A percentile compares a stretch with the other conserved stretches of the same genome.
These are phyloP conservation scores for Fraxinus sp. DNA, from an alignment of 305 asterid species.

Conservation along the genomic window DNA sequence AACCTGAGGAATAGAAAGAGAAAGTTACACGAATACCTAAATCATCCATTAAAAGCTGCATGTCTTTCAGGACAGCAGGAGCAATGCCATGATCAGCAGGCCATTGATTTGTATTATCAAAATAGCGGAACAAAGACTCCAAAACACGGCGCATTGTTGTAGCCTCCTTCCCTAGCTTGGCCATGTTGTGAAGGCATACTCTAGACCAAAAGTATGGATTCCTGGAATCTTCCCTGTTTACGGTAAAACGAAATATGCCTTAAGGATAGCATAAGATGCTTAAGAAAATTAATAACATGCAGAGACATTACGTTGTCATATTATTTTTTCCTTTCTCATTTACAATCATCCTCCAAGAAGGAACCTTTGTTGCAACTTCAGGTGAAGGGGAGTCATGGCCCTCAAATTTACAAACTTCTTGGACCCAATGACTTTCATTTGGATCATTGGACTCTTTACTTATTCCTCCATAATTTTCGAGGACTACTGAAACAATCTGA, in stretches of 20 bases:
- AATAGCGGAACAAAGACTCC: slow-evolving; percentile 86
- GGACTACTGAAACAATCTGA: slow-evolving; percentile 91
- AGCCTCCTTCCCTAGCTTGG: slow-evolving; percentile 94
- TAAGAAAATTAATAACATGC: slow-evolving; percentile 23
- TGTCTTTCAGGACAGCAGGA: slow-evolving; percentile 83
- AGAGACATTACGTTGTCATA: slow-evolving; percentile 59
- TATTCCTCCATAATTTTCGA: slow-evolving; percentile 75
- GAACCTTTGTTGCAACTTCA: slow-evolving; percentile 50
- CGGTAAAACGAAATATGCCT: slow-evolving; percentile 26
- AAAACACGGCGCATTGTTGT: slow-evolving; percentile 96
- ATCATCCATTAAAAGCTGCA: slow-evolving; percentile 84
- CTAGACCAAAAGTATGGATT: slow-evolving; percentile 90
- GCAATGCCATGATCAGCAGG: slow-evolving; percentile 66
- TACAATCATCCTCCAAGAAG: slow-evolving; percentile 67
- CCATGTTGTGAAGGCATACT: slow-evolving; percentile 91
- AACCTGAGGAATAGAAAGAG: neutral
- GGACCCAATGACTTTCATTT: slow-evolving; percentile 49
- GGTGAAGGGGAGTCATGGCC: slow-evolving; percentile 50
- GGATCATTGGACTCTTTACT: slow-evolving; percentile 48
- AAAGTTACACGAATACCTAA: slow-evolving; percentile 50
- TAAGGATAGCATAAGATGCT: slow-evolving; percentile 14
- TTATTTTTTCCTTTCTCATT: slow-evolving; percentile 74
- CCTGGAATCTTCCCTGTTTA: slow-evolving; percentile 65
- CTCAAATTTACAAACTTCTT: slow-evolving; percentile 66
- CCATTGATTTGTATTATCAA: slow-evolving; percentile 81